Conservation (phyloP, 768 basidiomycete species). For the Royoungia palumana region DNA sequence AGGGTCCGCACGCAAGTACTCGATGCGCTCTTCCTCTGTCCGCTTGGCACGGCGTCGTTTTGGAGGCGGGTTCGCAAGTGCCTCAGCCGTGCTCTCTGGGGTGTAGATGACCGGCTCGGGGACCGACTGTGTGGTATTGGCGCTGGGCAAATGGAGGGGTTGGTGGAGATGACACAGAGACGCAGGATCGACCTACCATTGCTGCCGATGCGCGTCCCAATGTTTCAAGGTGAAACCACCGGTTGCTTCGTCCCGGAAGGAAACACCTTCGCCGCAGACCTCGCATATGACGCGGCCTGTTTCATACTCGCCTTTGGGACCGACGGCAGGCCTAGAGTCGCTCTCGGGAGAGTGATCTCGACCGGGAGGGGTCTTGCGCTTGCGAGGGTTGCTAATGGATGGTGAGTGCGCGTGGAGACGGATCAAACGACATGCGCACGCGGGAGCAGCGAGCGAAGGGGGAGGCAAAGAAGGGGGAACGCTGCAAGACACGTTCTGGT, state of each 20-base stretch:
- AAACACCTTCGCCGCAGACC: conserved; percentile 56
- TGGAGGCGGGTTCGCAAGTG: conserved; percentile 45
- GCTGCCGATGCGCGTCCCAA: conserved; percentile 64
- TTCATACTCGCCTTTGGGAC: conserved; percentile 54
- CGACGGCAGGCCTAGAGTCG: conserved; percentile 13
- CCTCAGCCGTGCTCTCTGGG: conserved; percentile 40
- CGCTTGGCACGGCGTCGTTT: conserved; percentile 74
- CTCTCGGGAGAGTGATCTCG: conserved; percentile 17
- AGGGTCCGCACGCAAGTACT: conserved; percentile 63
- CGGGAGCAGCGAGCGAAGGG: conserved; percentile 10
- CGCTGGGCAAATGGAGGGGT: conserved; percentile 18
- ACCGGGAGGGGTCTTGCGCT: conserved; percentile 37
- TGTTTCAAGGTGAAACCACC: conserved; percentile 64
- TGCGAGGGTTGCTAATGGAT: conserved; percentile 34
- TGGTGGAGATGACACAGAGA: conserved; percentile 2
- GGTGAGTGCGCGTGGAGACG: conserved; percentile 13
- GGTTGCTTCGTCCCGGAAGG: conserved; percentile 62
- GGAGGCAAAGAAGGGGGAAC: conserved; percentile 9
- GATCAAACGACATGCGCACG: conserved; percentile 23
- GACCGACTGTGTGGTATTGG: conserved; percentile 30
- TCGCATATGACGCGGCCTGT: conserved; percentile 65
- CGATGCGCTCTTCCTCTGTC: conserved; percentile 73
- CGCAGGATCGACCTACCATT: conserved; percentile 45
- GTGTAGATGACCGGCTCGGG: conserved; percentile 41
- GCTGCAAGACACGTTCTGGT: conserved; percentile 12